phyloP scores from a whole-genome alignment of 176 grass and related monocot species.

The Musa itinerans region DNA sequence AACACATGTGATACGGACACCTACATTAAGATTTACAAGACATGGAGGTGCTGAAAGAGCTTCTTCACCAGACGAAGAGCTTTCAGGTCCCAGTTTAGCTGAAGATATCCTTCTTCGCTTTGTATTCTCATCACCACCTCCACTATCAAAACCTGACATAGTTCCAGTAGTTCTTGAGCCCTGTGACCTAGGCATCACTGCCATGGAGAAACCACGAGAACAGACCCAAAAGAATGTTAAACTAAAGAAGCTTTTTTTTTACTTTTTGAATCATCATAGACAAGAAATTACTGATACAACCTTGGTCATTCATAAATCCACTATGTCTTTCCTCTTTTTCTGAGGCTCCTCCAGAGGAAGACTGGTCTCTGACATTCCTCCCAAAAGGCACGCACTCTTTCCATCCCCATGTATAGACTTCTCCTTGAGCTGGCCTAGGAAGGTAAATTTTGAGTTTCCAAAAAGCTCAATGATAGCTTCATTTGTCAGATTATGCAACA shows the following conservation, averaged over 20 bases:
- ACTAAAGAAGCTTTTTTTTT: slow-evolving; percentile 34
- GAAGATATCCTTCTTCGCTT: slow-evolving; percentile 80
- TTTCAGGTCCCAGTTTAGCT: slow-evolving; percentile 69
- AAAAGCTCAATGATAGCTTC: slow-evolving; percentile 6
- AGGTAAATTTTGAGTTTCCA: slow-evolving; percentile 17
- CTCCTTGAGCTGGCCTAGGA: slow-evolving; percentile 59
- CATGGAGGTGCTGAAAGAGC: slow-evolving; percentile 82
- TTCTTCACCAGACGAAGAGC: slow-evolving; percentile 82
- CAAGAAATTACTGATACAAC: slow-evolving; percentile 28
- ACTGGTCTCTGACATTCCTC: slow-evolving; percentile 39
- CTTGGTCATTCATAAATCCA: slow-evolving; percentile 45
- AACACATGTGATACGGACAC: slow-evolving; percentile 63
- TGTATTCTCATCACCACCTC: slow-evolving; percentile 62
- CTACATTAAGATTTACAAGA: slow-evolving; percentile 71
- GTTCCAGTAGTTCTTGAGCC: slow-evolving; percentile 51
- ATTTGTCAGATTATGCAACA: slow-evolving; percentile 17
- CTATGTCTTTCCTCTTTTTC: slow-evolving; percentile 69
- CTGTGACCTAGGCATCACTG: slow-evolving; percentile 90
- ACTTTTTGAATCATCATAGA: slow-evolving; percentile 9
- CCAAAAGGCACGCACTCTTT: slow-evolving; percentile 97
- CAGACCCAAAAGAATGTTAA: slow-evolving; percentile 30
- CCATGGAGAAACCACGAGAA: slow-evolving; percentile 44
- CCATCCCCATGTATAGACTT: slow-evolving; percentile 99
- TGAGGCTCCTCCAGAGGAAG: slow-evolving; percentile 45
- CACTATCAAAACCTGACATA: slow-evolving; percentile 55